Evolutionary conservation across 768 basidiomycete species (phyloP).

Genomic region (Sistotremastrum niveocremeum): DNA sequence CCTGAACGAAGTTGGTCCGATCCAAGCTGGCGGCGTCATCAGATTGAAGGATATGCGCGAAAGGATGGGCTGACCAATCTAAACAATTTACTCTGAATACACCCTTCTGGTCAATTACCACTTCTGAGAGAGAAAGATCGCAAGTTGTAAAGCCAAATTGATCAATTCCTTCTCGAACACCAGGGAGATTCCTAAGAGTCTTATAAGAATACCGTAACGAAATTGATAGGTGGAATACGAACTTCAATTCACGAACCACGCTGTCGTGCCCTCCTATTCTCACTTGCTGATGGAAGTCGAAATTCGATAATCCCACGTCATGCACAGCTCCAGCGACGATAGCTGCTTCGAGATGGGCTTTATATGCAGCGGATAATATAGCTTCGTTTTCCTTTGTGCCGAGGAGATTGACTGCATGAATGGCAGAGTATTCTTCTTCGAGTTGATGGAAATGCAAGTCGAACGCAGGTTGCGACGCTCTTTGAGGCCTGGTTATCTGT

Average conservation of each 20-base stretch:
- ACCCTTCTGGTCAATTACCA: slow-evolving; percentile 82
- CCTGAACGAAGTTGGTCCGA: slow-evolving; percentile 94
- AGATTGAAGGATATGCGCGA: slow-evolving; percentile 2
- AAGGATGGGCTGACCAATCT: slow-evolving; percentile 54
- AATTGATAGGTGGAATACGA: slow-evolving; percentile 4
- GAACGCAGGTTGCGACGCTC: slow-evolving; percentile 91
- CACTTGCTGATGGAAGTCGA: slow-evolving; percentile 87
- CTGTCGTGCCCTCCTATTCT: slow-evolving; percentile 76
- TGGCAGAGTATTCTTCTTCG: slow-evolving; percentile 69
- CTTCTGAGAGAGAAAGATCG: slow-evolving; percentile 47
- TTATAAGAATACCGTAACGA: neutral
- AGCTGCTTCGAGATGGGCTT: slow-evolving; percentile 47
- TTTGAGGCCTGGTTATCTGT: slow-evolving; percentile 85
- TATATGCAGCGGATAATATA: slow-evolving; percentile 70
- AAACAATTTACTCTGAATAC: slow-evolving; percentile 91
- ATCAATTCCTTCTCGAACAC: slow-evolving; percentile 33
- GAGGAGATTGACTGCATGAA: slow-evolving; percentile 85
- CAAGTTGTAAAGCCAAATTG: slow-evolving; percentile 79
- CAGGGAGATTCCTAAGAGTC: slow-evolving; percentile 37
- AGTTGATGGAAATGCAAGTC: slow-evolving; percentile 85
- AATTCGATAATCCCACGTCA: slow-evolving; percentile 69
- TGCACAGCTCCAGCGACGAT: slow-evolving; percentile 43
- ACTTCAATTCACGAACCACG: slow-evolving; percentile 64
- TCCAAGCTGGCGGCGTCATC: slow-evolving; percentile 51
- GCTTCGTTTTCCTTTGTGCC: slow-evolving; percentile 90